Evolutionary conservation across 192 early-diverging fungal genomes (phyloP).

Genomic region (Backusella luteola): DNA sequence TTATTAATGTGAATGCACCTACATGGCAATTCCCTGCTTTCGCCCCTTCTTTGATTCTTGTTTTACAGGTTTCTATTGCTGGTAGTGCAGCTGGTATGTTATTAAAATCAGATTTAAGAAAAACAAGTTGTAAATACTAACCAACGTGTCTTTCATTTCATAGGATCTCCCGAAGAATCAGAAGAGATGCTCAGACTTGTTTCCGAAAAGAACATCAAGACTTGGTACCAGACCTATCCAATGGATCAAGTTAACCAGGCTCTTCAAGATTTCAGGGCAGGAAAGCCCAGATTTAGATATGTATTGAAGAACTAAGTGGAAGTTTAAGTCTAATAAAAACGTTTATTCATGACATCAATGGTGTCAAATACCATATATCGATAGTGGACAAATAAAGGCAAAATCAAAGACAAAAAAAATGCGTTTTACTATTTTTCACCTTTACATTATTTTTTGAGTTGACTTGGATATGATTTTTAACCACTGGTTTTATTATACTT

Average conservation of each 20-base stretch:
- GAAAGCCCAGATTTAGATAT: constrained; percentile 66
- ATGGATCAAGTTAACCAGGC: constrained; percentile 66
- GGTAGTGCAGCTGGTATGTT: constrained; percentile 64
- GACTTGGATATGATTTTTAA: background rate
- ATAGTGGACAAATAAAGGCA: no score
- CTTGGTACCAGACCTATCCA: constrained; percentile 52
- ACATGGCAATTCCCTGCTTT: constrained; percentile 1
- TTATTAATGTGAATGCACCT: background rate
- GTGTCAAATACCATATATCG: no score
- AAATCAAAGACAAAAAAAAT: no score
- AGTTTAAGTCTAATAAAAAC: background rate
- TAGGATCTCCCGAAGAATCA: constrained; percentile 51
- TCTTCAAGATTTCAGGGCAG: constrained; percentile 56
- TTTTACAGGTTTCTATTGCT: constrained; percentile 46
- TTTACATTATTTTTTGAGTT: background rate
- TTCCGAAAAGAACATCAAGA: constrained; percentile 50
- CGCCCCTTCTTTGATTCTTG: constrained; percentile 44
- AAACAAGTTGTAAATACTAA: background rate
- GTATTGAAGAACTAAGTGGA: constrained; percentile 60
- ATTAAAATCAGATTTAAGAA: background rate
- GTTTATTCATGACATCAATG: background rate
- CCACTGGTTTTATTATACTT: background rate
- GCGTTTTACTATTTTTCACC: background rate
- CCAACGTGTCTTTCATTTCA: constrained; percentile 17
- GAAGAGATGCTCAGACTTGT: constrained; percentile 61